Conservation (phyloP, 176 grass and related monocot species). For the maize (Zea mays) region Zm-B73-REFERENCE-NAM-5.0 NC_050104.1:133635001-133635500, state of each 20-base stretch:
- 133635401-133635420: too few species aligned
- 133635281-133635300: too few species aligned
- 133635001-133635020: neutral
- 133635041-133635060: conserved; percentile 3
- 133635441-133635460: too few species aligned
- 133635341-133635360: neutral
- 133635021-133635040: neutral
- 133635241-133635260: too few species aligned
- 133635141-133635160: neutral
- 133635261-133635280: too few species aligned
- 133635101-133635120: conserved; percentile 4
- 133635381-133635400: too few species aligned
- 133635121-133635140: conserved; percentile 7
- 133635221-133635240: neutral
- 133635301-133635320: neutral
- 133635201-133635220: neutral
- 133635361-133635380: too few species aligned
- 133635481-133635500: too few species aligned
- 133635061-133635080: neutral
- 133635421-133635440: too few species aligned
- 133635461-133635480: too few species aligned
- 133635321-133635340: neutral
- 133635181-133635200: neutral
- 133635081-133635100: conserved; percentile 12
- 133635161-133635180: too few species aligned